Evolutionary conservation across 768 basidiomycete genomes (phyloP), one percentile per base, ranked within the genome.

Genomic region (Dendrothele bispora): DNA sequence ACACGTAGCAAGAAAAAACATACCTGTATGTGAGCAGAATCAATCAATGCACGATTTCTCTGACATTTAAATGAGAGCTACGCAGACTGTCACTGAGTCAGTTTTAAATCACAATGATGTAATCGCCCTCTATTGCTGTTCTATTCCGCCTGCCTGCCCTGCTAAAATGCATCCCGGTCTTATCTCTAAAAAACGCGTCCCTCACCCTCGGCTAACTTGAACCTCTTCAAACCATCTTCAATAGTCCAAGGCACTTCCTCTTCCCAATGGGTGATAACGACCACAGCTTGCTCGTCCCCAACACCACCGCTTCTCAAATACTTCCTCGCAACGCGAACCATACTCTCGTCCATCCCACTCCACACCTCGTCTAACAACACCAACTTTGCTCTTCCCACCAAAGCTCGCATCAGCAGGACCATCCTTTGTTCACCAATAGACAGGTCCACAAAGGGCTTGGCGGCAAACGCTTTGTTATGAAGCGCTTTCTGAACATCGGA

Each of bases 161-260:
- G n/a, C n/a, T n/a, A n/a, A n/a, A n/a, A n/a, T n/a, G n/a, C n/a
- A n/a, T n/a, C n/a, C n/a, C n/a, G n/a, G n/a, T n/a, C n/a, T n/a
- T n/a, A n/a, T n/a, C n/a, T n/a, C n/a, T n/a, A n/a, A n/a, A n/a
- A n/a, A n/a, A 32, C 30, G 11, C 1, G 57, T 5, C 68, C 67
- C 7, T 51, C 50, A 18, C 70, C 71, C n/a, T 51, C 59, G 39
- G 65, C 56, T 28, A 75, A 52, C 37, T 50, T 53, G 41, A 72
- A 68, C 32, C 55, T 55, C 54, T 58, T 71, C 36, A 87, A 58
- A n/a, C n/a, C n/a, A n/a, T n/a, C n/a, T n/a, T n/a, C n/a, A n/a
- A n/a, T n/a, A n/a, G n/a, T n/a, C 91, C 92, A 95, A 2, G 94
- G 94, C 15, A 94, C 82, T 66, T 98, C 94, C 29, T 88, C 87